Conservation (phyloP, 768 basidiomycete species). For the Hydnomerulius pinastri region DNA sequence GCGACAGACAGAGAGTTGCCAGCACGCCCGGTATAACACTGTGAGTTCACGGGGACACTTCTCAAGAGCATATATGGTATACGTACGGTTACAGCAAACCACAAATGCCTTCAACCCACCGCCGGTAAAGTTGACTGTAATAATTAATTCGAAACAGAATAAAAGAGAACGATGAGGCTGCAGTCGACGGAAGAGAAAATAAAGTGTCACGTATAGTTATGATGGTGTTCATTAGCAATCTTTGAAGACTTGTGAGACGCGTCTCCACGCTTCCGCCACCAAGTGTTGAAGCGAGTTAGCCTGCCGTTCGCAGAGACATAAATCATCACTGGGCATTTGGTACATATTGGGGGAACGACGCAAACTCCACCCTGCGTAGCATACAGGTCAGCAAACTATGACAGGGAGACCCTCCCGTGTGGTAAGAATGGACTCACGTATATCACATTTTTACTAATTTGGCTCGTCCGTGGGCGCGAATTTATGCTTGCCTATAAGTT, state of each 20-base stretch:
- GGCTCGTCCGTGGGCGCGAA: constrained; percentile 57
- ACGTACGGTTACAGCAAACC: constrained; percentile 17
- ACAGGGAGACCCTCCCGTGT: background rate
- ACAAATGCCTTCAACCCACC: constrained; percentile 11
- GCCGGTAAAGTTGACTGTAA: constrained; percentile 19
- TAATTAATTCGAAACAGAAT: constrained; percentile 13
- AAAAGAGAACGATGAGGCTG: constrained; percentile 23
- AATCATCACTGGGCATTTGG: constrained; percentile 23
- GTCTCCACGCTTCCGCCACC: constrained; percentile 4
- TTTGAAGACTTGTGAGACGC: constrained; percentile 15
- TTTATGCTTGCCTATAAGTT: constrained; percentile 72
- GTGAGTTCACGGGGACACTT: constrained; percentile 10
- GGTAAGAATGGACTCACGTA: constrained; percentile 8
- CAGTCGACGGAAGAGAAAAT: constrained; percentile 15
- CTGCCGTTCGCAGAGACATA: constrained; percentile 13
- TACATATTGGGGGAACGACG: constrained; percentile 25
- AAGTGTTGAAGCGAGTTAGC: too few species aligned
- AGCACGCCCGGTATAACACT: constrained; percentile 1
- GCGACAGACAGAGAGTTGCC: constrained; percentile 2
- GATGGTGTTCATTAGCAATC: constrained; percentile 12
- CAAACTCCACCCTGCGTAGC: constrained; percentile 13
- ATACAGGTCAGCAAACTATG: constrained; percentile 9
- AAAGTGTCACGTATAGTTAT: constrained; percentile 28
- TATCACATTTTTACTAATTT: constrained; percentile 22
- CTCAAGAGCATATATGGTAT: constrained; percentile 9